phyloP scores from a whole-genome alignment of 2,329 filamentous ascomycete genomes.

The Phaeomoniella chlamydospora region DNA sequence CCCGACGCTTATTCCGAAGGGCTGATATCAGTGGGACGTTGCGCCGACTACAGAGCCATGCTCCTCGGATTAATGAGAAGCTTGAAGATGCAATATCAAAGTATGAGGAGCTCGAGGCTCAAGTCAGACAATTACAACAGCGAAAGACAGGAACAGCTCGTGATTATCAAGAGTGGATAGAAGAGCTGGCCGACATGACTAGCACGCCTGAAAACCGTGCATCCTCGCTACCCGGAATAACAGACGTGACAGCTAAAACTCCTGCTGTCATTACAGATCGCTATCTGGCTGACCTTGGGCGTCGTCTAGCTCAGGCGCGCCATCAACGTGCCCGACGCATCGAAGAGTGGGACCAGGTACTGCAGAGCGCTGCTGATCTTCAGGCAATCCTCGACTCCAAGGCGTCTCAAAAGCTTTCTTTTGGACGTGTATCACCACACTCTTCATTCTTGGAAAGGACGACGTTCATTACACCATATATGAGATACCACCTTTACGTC shows the following conservation, averaged over 20 bases:
- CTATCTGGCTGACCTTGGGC: conserved; percentile 79
- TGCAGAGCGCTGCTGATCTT: conserved; percentile 57
- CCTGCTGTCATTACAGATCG: conserved; percentile 83
- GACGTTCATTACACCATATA: conserved; percentile 61
- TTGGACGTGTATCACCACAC: conserved; percentile 44
- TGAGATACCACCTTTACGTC: conserved; percentile 64
- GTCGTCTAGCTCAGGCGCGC: conserved; percentile 64
- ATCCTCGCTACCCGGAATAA: conserved; percentile 20
- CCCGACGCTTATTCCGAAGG: conserved; percentile 64
- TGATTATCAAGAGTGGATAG: conserved; percentile 85
- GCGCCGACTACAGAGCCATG: conserved; percentile 60
- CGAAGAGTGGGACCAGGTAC: conserved; percentile 70
- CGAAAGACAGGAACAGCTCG: conserved; percentile 65
- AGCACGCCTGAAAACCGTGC: conserved; percentile 48
- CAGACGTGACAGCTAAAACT: conserved; percentile 26
- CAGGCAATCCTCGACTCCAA: conserved; percentile 76
- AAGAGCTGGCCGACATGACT: conserved; percentile 71
- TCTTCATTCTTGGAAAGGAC: conserved; percentile 39
- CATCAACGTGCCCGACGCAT: conserved; percentile 73
- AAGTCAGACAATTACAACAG: conserved; percentile 63
- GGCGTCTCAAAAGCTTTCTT: conserved; percentile 66
- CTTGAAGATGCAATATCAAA: conserved; percentile 71
- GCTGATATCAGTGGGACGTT: conserved; percentile 63
- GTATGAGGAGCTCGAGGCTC: conserved; percentile 66
- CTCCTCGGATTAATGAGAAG: conserved; percentile 72